Conservation (phyloP, 805 yeast species). For the Cyberlindnera euphorbiiphila region DNA sequence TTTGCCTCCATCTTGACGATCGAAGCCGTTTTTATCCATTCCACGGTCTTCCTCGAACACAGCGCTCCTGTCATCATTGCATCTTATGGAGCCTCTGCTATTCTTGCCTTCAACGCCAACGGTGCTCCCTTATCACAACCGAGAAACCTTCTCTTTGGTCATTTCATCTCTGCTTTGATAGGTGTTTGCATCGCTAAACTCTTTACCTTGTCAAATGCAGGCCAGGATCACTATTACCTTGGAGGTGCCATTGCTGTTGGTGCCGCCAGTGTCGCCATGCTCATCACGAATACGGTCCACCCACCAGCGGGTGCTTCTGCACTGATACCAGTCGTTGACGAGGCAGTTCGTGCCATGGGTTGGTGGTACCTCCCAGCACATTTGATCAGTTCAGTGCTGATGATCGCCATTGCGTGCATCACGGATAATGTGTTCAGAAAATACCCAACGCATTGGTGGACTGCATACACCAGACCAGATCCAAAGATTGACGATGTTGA, state of each 20-base stretch:
- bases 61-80: slow-evolving; percentile 49
- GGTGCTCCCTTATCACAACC: slow-evolving; percentile 64
- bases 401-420: slow-evolving; percentile 46
- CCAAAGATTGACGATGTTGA: slow-evolving; percentile 9
- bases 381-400: slow-evolving; percentile 44
- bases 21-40: slow-evolving; percentile 41
- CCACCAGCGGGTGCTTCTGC: slow-evolving; percentile 77
- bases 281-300: slow-evolving; percentile 52
- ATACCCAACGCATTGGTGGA: slow-evolving; percentile 65
- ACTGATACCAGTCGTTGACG: slow-evolving; percentile 49
- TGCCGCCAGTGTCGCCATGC: slow-evolving; percentile 49
- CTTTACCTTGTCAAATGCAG: slow-evolving; percentile 41
- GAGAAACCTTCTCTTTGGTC: slow-evolving; percentile 53
- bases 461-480: slow-evolving; percentile 15
- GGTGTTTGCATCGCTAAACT: slow-evolving; percentile 55
- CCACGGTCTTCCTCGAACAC: slow-evolving; percentile 36
- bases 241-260: slow-evolving; percentile 58
- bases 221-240: slow-evolving; percentile 48
- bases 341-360: slow-evolving; percentile 42
- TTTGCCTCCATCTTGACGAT: slow-evolving; percentile 44
- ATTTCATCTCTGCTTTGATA: slow-evolving; percentile 46
- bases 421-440: slow-evolving; percentile 48
- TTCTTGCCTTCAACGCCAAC: slow-evolving; percentile 52
- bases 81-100: slow-evolving; percentile 60
- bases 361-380: slow-evolving; percentile 66